A percentile compares a stretch with the other conserved stretches of the same genome.
phyloP scores from a whole-genome alignment of 2,329 filamentous ascomycete genomes.

The Arachnopeziza araneosa region DNA sequence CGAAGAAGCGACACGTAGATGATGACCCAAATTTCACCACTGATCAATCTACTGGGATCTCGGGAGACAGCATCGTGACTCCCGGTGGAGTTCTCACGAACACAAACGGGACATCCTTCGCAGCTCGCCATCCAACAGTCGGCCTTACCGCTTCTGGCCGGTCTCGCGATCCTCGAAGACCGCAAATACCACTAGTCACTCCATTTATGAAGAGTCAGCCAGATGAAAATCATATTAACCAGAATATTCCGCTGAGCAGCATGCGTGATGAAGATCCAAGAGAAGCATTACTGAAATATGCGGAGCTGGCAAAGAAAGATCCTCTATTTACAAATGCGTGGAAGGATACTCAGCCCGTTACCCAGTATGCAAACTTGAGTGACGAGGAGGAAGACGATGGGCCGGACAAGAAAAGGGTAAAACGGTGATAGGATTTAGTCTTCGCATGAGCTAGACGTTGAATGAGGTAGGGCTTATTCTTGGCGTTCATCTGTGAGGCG shows the following conservation, averaged over 20 bases:
- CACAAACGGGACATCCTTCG: constrained; percentile 38
- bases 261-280: constrained; percentile 97
- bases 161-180: constrained; percentile 72
- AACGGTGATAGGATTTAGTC: constrained; percentile 27
- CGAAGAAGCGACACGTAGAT: constrained; percentile 92
- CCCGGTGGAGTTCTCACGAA: constrained; percentile 58
- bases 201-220: constrained; percentile 89
- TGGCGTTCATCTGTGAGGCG: neutral
- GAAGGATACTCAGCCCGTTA: constrained; percentile 85
- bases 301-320: constrained; percentile 85
- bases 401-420: constrained; percentile 59
- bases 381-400: constrained; percentile 71
- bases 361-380: constrained; percentile 83
- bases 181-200: constrained; percentile 78
- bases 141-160: constrained; percentile 75
- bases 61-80: constrained; percentile 74
- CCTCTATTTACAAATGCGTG: constrained; percentile 93
- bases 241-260: constrained; percentile 81
- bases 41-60: constrained; percentile 74
- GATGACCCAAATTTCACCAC: constrained; percentile 85
- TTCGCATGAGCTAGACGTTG: neutral
- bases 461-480: neutral
- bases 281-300: constrained; percentile 91
- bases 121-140: constrained; percentile 60
- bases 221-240: constrained; percentile 81